Conservation (phyloP, 2,329 filamentous ascomycete species). For the Aspergillus sp. region DNA sequence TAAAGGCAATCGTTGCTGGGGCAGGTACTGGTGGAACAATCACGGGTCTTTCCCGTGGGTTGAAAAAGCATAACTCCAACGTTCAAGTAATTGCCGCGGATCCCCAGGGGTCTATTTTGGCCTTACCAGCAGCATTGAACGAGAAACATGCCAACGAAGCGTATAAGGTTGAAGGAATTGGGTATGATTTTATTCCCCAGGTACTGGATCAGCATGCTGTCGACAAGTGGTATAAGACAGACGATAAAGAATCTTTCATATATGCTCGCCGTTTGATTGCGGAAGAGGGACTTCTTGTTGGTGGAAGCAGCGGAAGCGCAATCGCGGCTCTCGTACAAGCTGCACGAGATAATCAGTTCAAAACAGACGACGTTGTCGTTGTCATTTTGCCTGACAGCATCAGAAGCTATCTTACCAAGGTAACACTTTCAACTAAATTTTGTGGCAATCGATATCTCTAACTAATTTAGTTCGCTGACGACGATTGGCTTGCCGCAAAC, state of each 20-base stretch:
- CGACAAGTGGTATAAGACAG: conserved; percentile 98
- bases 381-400: conserved; percentile 95
- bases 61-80: conserved; percentile 81
- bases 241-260: conserved; percentile 85
- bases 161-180: conserved; percentile 98
- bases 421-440: conserved; percentile 20
- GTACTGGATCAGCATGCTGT: conserved; percentile 79
- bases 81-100: conserved; percentile 92
- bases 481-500: conserved; percentile 98
- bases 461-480: conserved; percentile 73
- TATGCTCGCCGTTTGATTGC: conserved; percentile 87
- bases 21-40: conserved; percentile 96
- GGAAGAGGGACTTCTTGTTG: conserved; percentile 90
- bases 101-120: conserved; percentile 87
- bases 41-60: conserved; percentile 78
- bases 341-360: conserved; percentile 72
- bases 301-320: conserved; percentile 90
- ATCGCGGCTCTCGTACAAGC: conserved; percentile 79
- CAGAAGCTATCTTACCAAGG: conserved; percentile 91
- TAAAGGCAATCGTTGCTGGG: conserved; percentile 83
- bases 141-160: conserved; percentile 74
- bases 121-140: conserved; percentile 77
- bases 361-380: conserved; percentile 83
- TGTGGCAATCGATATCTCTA: conserved; percentile 7
- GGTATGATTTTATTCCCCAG: conserved; percentile 96